Evolutionary conservation across 169 alveolate genomes (phyloP), one percentile per base, ranked within the genome.

Genomic region (Cystoisospora suis): DNA sequence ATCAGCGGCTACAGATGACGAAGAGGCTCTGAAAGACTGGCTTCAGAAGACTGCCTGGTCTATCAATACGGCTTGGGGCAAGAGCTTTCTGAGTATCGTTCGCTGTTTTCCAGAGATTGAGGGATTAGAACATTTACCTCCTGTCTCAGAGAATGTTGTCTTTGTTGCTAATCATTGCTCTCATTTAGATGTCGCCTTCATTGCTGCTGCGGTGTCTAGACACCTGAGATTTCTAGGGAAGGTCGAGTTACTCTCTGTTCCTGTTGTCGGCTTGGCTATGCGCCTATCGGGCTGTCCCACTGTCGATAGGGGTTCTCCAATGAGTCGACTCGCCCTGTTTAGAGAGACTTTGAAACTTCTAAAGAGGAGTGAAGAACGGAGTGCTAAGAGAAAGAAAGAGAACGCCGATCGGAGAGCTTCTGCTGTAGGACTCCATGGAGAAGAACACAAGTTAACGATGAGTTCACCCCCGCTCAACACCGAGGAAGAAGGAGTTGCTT

Each of bases 131-230:
- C 15, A 72, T 34, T 34, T 72, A 29, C 83, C 83, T 46, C 83
- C 83, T 6, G 29, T 34, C 40, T 1, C 1, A 7, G 83, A 72
- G 32, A 72, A 72, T 0, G 83, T 72, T 12, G 32, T 72, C 56
- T 72, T 38, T 34, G 83, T 72, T 17, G 83, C 83, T 12, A 72
- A 72, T 38, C 83, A 72, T 56, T 72, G 83, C 83, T 72, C 83
- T 3, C 83, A 23, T 1, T 23, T 40, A 38, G 83, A 72, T 20
- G 83, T 72, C 56, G 56, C 53, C 40, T 40, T 23, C 56, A 34
- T 72, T 17, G 83, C 83, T 12, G 56, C 32, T 3, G 47, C 83
- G 23, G 56, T 72, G 7, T 56, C 46, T 56, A 6, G 83, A 34
- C 3, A 38, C 42, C 83, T 72, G 47, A 46, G 83, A 46, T 75